Percentiles rank a stretch among this genome's conserved stretches.
Evolutionary conservation across 305 asterid species (phyloP).

Genomic region (Striga hermonthica): DNA sequence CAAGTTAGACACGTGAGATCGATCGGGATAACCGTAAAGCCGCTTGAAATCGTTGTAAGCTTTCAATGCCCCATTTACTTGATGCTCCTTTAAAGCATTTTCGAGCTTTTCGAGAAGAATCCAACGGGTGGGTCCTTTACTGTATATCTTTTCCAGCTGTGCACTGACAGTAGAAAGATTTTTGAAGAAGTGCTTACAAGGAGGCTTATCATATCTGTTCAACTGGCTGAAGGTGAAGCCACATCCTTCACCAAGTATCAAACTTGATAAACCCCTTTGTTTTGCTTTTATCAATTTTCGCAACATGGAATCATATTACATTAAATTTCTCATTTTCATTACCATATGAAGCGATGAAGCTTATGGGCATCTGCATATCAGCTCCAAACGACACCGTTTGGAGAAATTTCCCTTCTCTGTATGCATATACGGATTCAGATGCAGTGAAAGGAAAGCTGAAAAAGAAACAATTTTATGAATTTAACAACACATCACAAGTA

Average conservation of each 20-base stretch:
- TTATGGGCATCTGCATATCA: background rate
- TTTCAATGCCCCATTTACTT: constrained; percentile 69
- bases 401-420: background rate
- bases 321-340: constrained; percentile 3
- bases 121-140: constrained; percentile 41
- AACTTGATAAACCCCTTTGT: constrained; percentile 31
- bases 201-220: constrained; percentile 23
- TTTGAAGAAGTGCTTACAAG: constrained; percentile 10
- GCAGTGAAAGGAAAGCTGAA: background rate
- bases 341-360: background rate
- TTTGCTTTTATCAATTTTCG: constrained; percentile 31
- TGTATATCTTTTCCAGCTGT: constrained; percentile 36
- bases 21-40: constrained; percentile 63
- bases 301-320: constrained; percentile 9
- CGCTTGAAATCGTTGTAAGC: constrained; percentile 56
- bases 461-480: too few relatives aligned
- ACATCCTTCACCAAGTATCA: constrained; percentile 28
- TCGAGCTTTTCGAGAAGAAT: constrained; percentile 55
- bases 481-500: background rate
- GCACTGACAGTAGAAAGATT: constrained; percentile 34
- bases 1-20: constrained; percentile 42
- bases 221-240: constrained; percentile 15
- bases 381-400: constrained; percentile 15
- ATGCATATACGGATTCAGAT: background rate
- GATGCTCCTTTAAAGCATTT: constrained; percentile 57